A percentile compares a stretch with the other conserved stretches of the same genome.
Conservation (phyloP, 1,284 basidiomycete species). For the Ustilago trichophora region DNA sequence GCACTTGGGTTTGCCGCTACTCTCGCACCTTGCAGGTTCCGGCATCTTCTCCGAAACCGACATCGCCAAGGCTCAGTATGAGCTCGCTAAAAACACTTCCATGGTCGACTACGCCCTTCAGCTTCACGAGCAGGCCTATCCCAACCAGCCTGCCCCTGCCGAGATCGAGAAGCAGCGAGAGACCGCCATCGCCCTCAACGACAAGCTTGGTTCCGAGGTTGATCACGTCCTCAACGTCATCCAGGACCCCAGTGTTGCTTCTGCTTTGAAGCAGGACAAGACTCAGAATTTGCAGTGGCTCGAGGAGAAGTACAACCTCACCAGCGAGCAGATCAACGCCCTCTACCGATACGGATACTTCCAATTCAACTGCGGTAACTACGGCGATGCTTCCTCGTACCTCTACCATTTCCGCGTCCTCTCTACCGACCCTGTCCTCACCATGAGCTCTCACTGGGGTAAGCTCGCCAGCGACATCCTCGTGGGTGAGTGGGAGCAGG, state of each 20-base stretch:
- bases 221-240: conserved; percentile 94
- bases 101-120: conserved; percentile 71
- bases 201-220: conserved; percentile 84
- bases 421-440: conserved; percentile 88
- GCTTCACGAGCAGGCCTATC: conserved; percentile 80
- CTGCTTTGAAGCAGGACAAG: conserved; percentile 87
- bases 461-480: conserved; percentile 97
- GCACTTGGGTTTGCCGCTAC: conserved; percentile 89
- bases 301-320: conserved; percentile 93
- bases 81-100: conserved; percentile 84
- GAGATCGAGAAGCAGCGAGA: conserved; percentile 67
- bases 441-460: conserved; percentile 95
- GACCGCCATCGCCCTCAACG: conserved; percentile 82
- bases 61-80: conserved; percentile 88
- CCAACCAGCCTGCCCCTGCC: conserved; percentile 70
- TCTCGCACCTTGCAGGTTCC: conserved; percentile 80
- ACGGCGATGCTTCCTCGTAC: conserved; percentile 94
- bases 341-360: conserved; percentile 98
- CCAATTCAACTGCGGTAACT: conserved; percentile 96
- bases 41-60: conserved; percentile 78
- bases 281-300: conserved; percentile 93
- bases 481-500: conserved; percentile 91
- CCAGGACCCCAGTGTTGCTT: conserved; percentile 89
- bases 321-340: conserved; percentile 90
- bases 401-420: conserved; percentile 98